Evolutionary conservation across 2,329 filamentous ascomycete species (phyloP), one percentile per base, ranked within the genome.

Genomic region (Colletotrichum echinochloae): DNA sequence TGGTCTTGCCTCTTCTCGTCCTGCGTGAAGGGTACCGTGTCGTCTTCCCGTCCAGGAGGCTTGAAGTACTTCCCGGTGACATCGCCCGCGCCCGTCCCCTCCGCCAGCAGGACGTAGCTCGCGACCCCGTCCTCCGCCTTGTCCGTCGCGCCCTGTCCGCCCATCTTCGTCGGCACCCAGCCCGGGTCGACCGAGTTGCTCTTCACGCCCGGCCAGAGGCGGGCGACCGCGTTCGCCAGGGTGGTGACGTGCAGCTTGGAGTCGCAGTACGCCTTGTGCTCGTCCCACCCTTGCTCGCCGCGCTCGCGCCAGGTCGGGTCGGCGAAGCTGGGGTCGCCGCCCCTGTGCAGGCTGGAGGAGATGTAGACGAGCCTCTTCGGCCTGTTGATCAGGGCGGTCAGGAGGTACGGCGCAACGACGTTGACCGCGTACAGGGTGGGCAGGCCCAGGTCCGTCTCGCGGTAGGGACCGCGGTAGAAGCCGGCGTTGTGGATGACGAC

Each of bases 401-500:
- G 79, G 6, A 90, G 80, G 73, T 89, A 90, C 0, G 88, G 88
- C 20, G 88, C 87, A 0, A 90, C 74, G 0, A 83, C 87, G 73
- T 90, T 90, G 55, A 89, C 86, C 0, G 86, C 82, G 57, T 88
- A 86, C 1, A 88, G 79, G 1, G 81, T 80, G 0, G 86, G 83
- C 28, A 88, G 72, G 2, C 76, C 65, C 8, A 69, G 8, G 46
- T 71, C 76, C n/a, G 76, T 76, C 37, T 83, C 62, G 75, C 78
- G 81, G 51, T 28, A 74, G 61, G 16, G 73, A 20, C 83, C 83
- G 37, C 77, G 77, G 65, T 83, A 85, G 30, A 88, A 73, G 3
- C 87, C 88, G 0, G 88, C 88, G 71, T 90, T 90, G 79, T 90
- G 88, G 23, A 90, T 81, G 18, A 90, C 80, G 30, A 82, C 81